Conservation (phyloP, 305 asterid species). For the Plantago coronopus region DNA sequence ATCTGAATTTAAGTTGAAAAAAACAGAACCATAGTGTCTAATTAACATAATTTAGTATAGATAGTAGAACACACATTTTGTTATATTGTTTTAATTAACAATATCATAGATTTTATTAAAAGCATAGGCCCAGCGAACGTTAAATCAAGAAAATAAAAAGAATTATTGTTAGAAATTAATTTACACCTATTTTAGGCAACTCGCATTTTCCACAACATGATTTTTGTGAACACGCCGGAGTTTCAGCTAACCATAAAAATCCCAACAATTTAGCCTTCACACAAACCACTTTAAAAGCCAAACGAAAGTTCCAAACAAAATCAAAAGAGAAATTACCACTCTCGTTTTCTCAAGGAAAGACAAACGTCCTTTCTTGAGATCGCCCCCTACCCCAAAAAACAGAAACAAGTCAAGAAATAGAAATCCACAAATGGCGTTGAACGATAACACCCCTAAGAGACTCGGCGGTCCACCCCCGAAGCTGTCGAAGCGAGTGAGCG, state of each 20-base stretch:
- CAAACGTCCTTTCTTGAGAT: constrained; percentile 30
- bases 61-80: too few species aligned
- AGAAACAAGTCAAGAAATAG: not conserved
- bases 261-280: not conserved
- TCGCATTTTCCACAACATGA: not conserved
- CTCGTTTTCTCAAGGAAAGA: constrained; percentile 26
- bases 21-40: too few species aligned
- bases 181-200: too few species aligned
- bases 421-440: constrained; percentile 18
- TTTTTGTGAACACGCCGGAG: not conserved
- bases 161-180: too few species aligned
- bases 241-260: not conserved
- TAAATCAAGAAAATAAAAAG: too few species aligned
- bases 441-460: constrained; percentile 33
- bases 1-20: too few species aligned
- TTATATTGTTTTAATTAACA: too few species aligned
- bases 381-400: not conserved
- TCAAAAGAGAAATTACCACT: not conserved
- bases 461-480: constrained; percentile 36
- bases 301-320: not conserved
- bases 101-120: too few species aligned
- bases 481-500: constrained; percentile 35
- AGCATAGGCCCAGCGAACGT: too few species aligned
- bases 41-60: too few species aligned
- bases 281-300: not conserved